Conservation (phyloP, 805 yeast genomes). For the Torulaspora delbrueckii region DNA sequence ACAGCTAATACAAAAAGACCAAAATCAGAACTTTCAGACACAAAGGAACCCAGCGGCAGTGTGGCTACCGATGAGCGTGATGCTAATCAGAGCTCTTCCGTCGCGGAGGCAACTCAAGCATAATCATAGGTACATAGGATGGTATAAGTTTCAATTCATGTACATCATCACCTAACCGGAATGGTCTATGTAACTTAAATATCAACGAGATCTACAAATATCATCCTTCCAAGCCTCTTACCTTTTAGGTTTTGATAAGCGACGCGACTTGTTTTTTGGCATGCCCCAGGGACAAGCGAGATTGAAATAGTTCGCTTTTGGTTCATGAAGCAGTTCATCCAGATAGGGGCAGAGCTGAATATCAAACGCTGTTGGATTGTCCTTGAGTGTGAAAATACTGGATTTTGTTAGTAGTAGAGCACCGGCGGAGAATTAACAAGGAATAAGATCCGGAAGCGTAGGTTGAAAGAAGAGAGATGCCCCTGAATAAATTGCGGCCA, state of each 20-base stretch:
- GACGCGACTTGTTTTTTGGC: neutral
- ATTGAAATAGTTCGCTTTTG: neutral
- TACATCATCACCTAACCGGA: neutral
- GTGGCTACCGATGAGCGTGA: neutral
- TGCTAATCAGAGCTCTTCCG: slow-evolving; percentile 6
- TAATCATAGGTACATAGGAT: neutral
- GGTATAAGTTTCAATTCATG: neutral
- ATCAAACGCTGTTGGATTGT: neutral
- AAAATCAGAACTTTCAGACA: slow-evolving; percentile 24
- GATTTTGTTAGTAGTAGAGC: too few relatives aligned
- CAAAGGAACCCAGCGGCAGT: slow-evolving; percentile 2
- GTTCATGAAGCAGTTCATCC: neutral
- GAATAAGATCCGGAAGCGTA: neutral
- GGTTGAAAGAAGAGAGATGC: slow-evolving; percentile 2
- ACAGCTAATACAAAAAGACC: slow-evolving; percentile 31
- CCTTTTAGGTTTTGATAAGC: slow-evolving; percentile 1
- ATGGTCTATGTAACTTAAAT: too few relatives aligned
- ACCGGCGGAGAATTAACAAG: too few relatives aligned
- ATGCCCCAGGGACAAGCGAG: neutral
- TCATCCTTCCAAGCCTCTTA: neutral
- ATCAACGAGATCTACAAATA: neutral
- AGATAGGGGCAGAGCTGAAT: neutral
- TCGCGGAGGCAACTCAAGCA: slow-evolving; percentile 16
- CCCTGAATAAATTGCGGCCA: slow-evolving; percentile 6
- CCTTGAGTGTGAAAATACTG: neutral